Evolutionary conservation across 306 rosid species (phyloP), one percentile per base, ranked within the genome.

Genomic region (Malus orientalis): DNA sequence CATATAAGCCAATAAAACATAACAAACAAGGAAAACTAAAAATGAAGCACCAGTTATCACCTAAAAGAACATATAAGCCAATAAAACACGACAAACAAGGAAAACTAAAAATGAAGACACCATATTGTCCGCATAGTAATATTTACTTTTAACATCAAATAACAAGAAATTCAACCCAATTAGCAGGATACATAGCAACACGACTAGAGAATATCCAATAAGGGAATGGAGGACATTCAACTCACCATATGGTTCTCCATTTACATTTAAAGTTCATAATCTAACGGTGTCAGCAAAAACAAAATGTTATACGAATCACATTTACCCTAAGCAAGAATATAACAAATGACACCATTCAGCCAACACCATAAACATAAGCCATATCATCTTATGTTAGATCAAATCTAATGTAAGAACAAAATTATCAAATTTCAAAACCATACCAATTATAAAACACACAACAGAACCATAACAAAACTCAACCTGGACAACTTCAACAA

Each of bases 401-500:
- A 53, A 70, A 19, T 70, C 63, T 12, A 53, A 71, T 55, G 22
- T 42, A 63, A 20, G 18, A 11, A 32, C 44, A 33, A 19, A 36
- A 66, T 38, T 63, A 70, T 40, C 60, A 42, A 66, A 55, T 63
- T 73, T 18, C 51, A 42, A 4, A 58, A 23, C 49, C 49, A 73
- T 22, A 42, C 8, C 14, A 15, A 23, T 14, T 8, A 44, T 2
- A 33, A 40, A 49, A 25, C 71, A 44, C 36, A 74, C 15, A 25
- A 67, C 38, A 65, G 6, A 64, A 36, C 12, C 22, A 80, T 11
- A 9, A 23, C 14, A 29, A 49, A 61, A 69, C 67, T 54, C 30
- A 45, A 85, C 91, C 91, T 81, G 81, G 67, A 88, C 91, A 74
- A 88, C 82, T 85, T 85, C 89, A 71, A 88, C 84, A 63, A 88